phyloP scores from a whole-genome alignment of 2,329 filamentous ascomycete genomes.

The Ilyonectria sp. region DNA sequence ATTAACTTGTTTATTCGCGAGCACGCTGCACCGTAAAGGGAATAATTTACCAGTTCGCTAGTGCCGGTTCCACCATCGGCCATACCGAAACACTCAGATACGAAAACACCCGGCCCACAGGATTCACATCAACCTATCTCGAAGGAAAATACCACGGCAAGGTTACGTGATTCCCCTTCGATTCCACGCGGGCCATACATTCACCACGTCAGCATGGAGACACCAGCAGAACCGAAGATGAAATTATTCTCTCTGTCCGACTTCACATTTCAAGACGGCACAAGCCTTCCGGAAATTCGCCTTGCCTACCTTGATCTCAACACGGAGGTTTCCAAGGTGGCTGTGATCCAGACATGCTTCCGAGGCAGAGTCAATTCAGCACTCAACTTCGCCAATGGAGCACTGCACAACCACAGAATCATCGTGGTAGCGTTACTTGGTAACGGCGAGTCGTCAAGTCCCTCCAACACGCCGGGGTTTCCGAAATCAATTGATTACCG shows the following conservation, averaged over 20 bases:
- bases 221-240: neutral
- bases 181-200: neutral
- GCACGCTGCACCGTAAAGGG: no score
- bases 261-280: constrained; percentile 49
- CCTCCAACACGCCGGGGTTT: constrained; percentile 60
- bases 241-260: neutral
- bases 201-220: neutral
- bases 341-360: constrained; percentile 69
- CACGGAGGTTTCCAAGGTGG: constrained; percentile 53
- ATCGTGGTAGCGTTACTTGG: constrained; percentile 63
- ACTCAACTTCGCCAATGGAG: constrained; percentile 60
- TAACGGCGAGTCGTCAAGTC: constrained; percentile 63
- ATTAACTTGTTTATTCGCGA: no score
- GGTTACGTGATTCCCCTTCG: constrained; percentile 70
- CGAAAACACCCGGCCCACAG: constrained; percentile 71
- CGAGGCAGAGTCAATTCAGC: constrained; percentile 66
- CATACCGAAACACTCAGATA: no score
- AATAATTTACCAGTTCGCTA: no score
- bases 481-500: constrained; percentile 56
- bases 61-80: no score
- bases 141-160: constrained; percentile 78
- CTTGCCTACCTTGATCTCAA: constrained; percentile 49
- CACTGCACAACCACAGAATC: constrained; percentile 59
- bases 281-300: constrained; percentile 43
- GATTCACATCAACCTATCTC: constrained; percentile 64